A percentile compares a stretch with the other conserved stretches of the same genome.
These are phyloP conservation scores for Cordyceps fumosorosea DNA, from an alignment of 2,329 filamentous ascomycete species.

Conservation along the genomic window DNA sequence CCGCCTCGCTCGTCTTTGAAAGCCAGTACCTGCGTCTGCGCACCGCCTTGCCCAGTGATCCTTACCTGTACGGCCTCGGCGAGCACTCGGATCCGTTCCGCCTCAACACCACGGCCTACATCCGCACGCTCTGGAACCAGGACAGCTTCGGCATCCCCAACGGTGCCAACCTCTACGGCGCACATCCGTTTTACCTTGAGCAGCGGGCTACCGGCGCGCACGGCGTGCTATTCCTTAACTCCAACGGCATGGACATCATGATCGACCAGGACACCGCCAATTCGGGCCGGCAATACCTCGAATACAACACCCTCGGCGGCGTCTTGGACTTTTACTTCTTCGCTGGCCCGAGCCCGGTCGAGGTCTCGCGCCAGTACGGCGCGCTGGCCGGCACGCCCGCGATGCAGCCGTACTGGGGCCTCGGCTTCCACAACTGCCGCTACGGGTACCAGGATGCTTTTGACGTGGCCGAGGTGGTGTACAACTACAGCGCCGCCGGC, in stretches of 20 bases:
- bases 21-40: constrained; percentile 65
- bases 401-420: constrained; percentile 75
- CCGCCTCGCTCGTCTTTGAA: constrained; percentile 60
- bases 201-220: constrained; percentile 45
- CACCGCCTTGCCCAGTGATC: constrained; percentile 57
- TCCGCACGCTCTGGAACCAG: constrained; percentile 62
- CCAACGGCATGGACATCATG: constrained; percentile 68
- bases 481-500: constrained; percentile 57
- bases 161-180: constrained; percentile 66
- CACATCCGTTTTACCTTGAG: constrained; percentile 73
- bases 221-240: constrained; percentile 72
- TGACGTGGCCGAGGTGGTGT: constrained; percentile 58
- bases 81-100: constrained; percentile 65
- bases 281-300: constrained; percentile 57
- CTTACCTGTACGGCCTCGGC: constrained; percentile 68
- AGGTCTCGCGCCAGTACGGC: constrained; percentile 67
- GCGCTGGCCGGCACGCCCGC: constrained; percentile 61
- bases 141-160: constrained; percentile 58
- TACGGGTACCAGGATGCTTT: constrained; percentile 68
- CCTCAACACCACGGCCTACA: constrained; percentile 52
- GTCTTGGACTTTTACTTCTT: constrained; percentile 79
- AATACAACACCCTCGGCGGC: constrained; percentile 76
- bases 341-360: constrained; percentile 60
- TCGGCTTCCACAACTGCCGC: constrained; percentile 73
- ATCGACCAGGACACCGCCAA: constrained; percentile 50